These are phyloP conservation scores for Paecilomyces formosus DNA, from an alignment of 2,329 filamentous ascomycete species.

Conservation along the genomic window DNA sequence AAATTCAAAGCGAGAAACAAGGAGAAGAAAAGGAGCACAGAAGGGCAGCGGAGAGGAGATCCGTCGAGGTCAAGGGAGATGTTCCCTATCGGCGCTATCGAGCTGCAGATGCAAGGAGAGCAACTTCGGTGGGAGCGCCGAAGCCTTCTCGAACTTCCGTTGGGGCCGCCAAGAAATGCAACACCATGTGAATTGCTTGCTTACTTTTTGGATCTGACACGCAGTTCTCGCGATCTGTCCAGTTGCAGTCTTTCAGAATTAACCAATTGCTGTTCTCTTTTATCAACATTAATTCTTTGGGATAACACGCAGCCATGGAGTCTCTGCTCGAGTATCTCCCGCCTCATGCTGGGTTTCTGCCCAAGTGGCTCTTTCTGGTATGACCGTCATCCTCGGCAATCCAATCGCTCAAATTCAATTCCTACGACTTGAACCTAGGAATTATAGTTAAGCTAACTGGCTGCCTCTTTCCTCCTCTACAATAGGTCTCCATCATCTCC, in stretches of 20 bases:
- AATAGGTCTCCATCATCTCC: slow-evolving; percentile 72
- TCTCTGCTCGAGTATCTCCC: slow-evolving; percentile 20
- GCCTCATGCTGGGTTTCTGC: slow-evolving; percentile 45
- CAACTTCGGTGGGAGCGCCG: background rate
- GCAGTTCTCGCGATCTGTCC: background rate
- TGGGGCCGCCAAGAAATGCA: background rate
- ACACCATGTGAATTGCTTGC: background rate
- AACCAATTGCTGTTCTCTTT: background rate
- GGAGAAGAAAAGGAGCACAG: slow-evolving; percentile 4
- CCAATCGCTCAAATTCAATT: background rate
- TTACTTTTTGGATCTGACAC: background rate
- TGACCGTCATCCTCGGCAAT: background rate
- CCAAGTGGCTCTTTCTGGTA: slow-evolving; percentile 61
- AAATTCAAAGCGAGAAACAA: background rate
- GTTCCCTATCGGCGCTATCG: background rate
- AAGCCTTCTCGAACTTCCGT: slow-evolving; percentile 5
- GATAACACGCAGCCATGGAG: background rate
- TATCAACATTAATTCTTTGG: background rate
- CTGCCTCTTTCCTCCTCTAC: slow-evolving; percentile 3
- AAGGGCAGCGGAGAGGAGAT: background rate
- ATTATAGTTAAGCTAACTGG: background rate
- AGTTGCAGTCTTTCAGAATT: background rate
- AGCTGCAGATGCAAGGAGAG: slow-evolving; percentile 1
- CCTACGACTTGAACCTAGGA: background rate
- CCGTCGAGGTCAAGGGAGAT: background rate